A percentile compares a stretch with the other conserved stretches of the same genome.
Conservation (phyloP, 441 rosid species). For the Gossypium schwendimanii region DNA sequence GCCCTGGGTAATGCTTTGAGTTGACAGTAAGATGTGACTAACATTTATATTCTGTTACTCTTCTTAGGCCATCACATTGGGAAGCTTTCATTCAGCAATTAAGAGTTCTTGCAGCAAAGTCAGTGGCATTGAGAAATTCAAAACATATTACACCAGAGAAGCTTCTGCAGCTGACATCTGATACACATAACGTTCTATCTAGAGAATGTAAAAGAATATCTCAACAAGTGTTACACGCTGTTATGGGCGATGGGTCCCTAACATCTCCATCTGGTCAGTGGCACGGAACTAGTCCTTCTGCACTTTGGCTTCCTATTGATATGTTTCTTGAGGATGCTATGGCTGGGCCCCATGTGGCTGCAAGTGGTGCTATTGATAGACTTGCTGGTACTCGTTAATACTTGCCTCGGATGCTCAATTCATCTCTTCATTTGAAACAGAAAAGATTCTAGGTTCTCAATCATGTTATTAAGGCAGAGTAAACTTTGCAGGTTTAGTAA, state of each 20-base stretch:
- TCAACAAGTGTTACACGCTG: constrained; percentile 47
- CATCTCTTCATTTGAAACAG: constrained; percentile 14
- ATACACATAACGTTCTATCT: constrained; percentile 31
- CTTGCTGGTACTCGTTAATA: constrained; percentile 53
- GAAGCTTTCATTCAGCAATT: constrained; percentile 60
- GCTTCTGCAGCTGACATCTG: constrained; percentile 57
- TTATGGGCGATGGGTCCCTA: constrained; percentile 46
- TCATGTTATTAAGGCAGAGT: constrained; percentile 23
- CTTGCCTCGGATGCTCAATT: constrained; percentile 16
- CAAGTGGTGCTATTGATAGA: constrained; percentile 57
- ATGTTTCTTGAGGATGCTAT: constrained; percentile 85
- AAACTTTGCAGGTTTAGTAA: constrained; percentile 69
- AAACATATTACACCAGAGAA: constrained; percentile 48
- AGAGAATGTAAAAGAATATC: constrained; percentile 44
- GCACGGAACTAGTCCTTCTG: constrained; percentile 61
- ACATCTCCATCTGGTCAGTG: constrained; percentile 61
- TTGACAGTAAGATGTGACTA: neutral
- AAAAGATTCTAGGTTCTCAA: constrained; percentile 5
- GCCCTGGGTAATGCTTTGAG: constrained; percentile 8
- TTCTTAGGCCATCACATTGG: constrained; percentile 77
- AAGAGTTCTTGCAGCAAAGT: constrained; percentile 55
- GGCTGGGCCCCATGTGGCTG: constrained; percentile 72
- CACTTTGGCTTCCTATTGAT: constrained; percentile 92
- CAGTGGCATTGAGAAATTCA: constrained; percentile 55
- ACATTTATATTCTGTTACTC: constrained; percentile 9